Evolutionary conservation across 176 grass and related monocot genomes (phyloP).

Genomic region (Phoenix roebelenii): DNA sequence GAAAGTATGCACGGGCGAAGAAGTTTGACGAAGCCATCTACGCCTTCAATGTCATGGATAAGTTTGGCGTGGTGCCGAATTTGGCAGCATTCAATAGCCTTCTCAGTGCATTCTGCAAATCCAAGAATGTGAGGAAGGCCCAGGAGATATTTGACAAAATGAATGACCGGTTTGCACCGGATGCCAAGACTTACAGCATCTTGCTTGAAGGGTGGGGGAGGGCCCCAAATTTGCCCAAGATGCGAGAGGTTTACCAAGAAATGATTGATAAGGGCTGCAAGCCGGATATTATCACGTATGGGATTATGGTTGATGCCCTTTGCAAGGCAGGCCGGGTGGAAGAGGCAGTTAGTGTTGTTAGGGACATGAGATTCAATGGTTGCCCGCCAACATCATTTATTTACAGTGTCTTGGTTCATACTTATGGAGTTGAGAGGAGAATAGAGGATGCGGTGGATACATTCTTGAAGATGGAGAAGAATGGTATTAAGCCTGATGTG

Average conservation of each 20-base stretch:
- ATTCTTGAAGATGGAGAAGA: constrained; percentile 82
- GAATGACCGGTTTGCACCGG: constrained; percentile 38
- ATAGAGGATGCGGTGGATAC: constrained; percentile 77
- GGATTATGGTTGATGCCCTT: constrained; percentile 87
- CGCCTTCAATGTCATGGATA: constrained; percentile 88
- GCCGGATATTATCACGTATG: constrained; percentile 84
- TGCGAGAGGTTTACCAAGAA: constrained; percentile 62
- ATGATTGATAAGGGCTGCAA: constrained; percentile 61
- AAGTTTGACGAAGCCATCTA: constrained; percentile 82
- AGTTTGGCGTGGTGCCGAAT: constrained; percentile 48
- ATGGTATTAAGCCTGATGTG: constrained; percentile 69
- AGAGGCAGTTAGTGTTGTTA: constrained; percentile 61
- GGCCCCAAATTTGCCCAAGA: constrained; percentile 81
- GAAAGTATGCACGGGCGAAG: constrained; percentile 67
- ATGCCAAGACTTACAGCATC: constrained; percentile 90
- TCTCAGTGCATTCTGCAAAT: constrained; percentile 62
- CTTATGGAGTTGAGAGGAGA: constrained; percentile 65
- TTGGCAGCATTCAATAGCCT: constrained; percentile 64
- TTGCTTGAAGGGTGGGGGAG: constrained; percentile 95
- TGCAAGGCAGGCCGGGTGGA: constrained; percentile 68
- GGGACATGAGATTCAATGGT: constrained; percentile 47
- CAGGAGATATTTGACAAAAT: constrained; percentile 87
- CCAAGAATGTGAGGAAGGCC: constrained; percentile 84
- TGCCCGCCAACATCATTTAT: constrained; percentile 73
- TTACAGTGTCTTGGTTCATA: constrained; percentile 75